Evolutionary conservation across 2,329 filamentous ascomycete species (phyloP).

Genomic region (Pezicula radicicola): DNA sequence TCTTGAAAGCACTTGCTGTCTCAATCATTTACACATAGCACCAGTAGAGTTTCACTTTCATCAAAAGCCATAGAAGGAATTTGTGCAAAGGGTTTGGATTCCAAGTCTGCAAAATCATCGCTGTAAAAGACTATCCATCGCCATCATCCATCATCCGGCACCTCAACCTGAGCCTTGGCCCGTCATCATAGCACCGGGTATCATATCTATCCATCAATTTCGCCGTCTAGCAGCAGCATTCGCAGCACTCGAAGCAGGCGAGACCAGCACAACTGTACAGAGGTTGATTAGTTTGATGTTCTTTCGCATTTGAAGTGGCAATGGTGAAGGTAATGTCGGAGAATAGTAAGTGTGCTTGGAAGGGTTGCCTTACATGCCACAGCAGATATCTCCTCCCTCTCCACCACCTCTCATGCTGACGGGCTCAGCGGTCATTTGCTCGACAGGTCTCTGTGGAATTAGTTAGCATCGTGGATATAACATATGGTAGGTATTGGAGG

Average conservation of each 20-base stretch:
- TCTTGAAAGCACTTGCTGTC: too few species aligned
- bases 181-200: too few species aligned
- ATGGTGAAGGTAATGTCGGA: not conserved
- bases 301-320: not conserved
- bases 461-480: not conserved
- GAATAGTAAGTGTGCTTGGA: not conserved
- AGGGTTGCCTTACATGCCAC: slow-evolving; percentile 21
- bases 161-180: too few species aligned
- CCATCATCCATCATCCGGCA: too few species aligned
- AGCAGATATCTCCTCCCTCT: slow-evolving; percentile 19
- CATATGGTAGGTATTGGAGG: too few species aligned
- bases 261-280: slow-evolving; percentile 22
- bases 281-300: not conserved
- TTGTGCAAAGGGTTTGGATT: too few species aligned
- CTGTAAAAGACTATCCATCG: too few species aligned
- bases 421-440: slow-evolving; percentile 26
- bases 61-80: too few species aligned
- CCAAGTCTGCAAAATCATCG: too few species aligned
- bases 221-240: slow-evolving; percentile 24
- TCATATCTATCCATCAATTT: too few species aligned
- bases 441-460: slow-evolving; percentile 14
- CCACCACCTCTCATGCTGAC: slow-evolving; percentile 23
- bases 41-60: too few species aligned
- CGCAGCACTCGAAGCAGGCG: slow-evolving; percentile 26
- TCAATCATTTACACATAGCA: too few species aligned